Evolutionary conservation across 2,329 filamentous ascomycete genomes (phyloP).

Genomic region (Fusarium bulbicola): DNA sequence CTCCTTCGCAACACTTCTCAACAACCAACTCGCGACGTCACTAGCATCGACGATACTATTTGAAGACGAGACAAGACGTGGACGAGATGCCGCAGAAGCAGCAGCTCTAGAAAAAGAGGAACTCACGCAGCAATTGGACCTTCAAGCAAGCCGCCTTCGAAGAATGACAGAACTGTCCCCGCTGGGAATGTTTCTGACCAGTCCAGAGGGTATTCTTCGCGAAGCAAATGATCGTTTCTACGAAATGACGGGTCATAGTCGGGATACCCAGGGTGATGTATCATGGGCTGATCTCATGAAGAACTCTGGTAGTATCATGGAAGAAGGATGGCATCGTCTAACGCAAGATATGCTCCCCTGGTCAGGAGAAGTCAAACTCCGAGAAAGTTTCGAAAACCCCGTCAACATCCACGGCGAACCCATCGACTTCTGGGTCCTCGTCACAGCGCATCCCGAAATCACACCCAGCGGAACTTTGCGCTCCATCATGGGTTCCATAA

Average conservation of each 20-base stretch:
- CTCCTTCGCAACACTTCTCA: slow-evolving; percentile 60
- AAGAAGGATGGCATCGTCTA: slow-evolving; percentile 51
- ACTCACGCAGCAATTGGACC: slow-evolving; percentile 46
- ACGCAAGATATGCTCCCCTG: slow-evolving; percentile 47
- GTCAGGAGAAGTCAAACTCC: slow-evolving; percentile 55
- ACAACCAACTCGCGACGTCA: slow-evolving; percentile 65
- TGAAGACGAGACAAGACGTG: slow-evolving; percentile 69
- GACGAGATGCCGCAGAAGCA: slow-evolving; percentile 46
- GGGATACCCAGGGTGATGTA: slow-evolving; percentile 51
- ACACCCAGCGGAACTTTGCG: slow-evolving; percentile 46
- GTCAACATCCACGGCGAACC: slow-evolving; percentile 41
- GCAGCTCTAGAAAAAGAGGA: slow-evolving; percentile 48
- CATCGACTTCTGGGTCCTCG: slow-evolving; percentile 56
- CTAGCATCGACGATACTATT: slow-evolving; percentile 72
- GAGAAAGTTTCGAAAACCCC: slow-evolving; percentile 33
- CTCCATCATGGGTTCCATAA: slow-evolving; percentile 53
- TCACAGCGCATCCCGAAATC: slow-evolving; percentile 48
- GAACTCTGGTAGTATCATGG: slow-evolving; percentile 44
- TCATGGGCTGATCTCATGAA: slow-evolving; percentile 55
- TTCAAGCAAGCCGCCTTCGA: slow-evolving; percentile 49
- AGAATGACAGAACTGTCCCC: slow-evolving; percentile 51
- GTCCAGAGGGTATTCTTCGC: slow-evolving; percentile 52
- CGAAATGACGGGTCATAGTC: slow-evolving; percentile 55
- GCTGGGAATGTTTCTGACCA: slow-evolving; percentile 51
- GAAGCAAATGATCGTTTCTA: slow-evolving; percentile 59